A percentile compares a stretch with the other conserved stretches of the same genome.
Conservation (phyloP, 1,139 yeast species). For the Eremothecium cymbalariae region DNA sequence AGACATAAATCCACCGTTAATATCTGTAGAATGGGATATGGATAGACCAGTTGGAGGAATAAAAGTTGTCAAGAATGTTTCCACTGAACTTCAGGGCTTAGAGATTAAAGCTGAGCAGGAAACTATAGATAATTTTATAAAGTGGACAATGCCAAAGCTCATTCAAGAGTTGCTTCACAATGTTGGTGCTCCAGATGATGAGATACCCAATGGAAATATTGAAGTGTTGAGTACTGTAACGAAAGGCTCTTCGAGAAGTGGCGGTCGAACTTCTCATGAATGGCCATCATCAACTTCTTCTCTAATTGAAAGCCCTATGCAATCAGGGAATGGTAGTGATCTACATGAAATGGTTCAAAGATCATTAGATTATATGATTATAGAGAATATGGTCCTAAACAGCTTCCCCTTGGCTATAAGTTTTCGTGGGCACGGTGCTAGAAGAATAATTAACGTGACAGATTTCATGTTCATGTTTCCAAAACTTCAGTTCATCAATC, state of each 20-base stretch:
- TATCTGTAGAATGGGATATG: slow-evolving; percentile 54
- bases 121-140: slow-evolving; percentile 49
- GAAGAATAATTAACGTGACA: slow-evolving; percentile 52
- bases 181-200: slow-evolving; percentile 14
- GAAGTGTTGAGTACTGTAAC: slow-evolving; percentile 3
- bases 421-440: slow-evolving; percentile 50
- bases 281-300: not conserved
- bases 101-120: slow-evolving; percentile 51
- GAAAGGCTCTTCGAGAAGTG: not conserved
- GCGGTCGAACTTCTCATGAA: not conserved
- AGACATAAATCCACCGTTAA: slow-evolving; percentile 27
- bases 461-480: slow-evolving; percentile 51
- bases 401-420: slow-evolving; percentile 48
- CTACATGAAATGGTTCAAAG: slow-evolving; percentile 51
- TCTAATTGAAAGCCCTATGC: slow-evolving; percentile 2
- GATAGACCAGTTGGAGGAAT: slow-evolving; percentile 64
- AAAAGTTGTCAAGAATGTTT: slow-evolving; percentile 47
- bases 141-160: slow-evolving; percentile 47
- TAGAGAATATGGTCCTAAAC: slow-evolving; percentile 41
- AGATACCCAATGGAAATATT: slow-evolving; percentile 1
- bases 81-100: slow-evolving; percentile 47
- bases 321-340: slow-evolving; percentile 32
- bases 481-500: slow-evolving; percentile 39
- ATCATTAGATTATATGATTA: slow-evolving; percentile 50
- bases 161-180: slow-evolving; percentile 18